Evolutionary conservation across 805 yeast species (phyloP).

Genomic region (Blastobotrys terrestris): DNA sequence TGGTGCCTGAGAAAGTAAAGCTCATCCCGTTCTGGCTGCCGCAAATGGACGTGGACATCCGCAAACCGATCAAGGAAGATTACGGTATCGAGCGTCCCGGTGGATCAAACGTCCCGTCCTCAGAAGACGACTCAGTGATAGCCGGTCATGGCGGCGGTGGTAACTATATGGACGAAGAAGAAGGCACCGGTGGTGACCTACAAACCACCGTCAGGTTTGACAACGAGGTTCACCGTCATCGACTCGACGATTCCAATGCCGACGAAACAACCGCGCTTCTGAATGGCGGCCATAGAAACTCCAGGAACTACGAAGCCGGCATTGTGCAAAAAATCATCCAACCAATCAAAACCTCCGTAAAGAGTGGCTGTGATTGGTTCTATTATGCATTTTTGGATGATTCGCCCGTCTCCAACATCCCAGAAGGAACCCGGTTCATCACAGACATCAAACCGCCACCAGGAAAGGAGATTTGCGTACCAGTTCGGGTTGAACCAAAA

Average conservation of each 20-base stretch:
- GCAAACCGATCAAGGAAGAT: conserved; percentile 69
- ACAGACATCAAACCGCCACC: conserved; percentile 64
- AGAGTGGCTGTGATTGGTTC: conserved; percentile 17
- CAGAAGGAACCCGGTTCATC: conserved; percentile 59
- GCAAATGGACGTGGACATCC: conserved; percentile 92
- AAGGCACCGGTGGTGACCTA: conserved; percentile 19
- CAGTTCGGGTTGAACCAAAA: conserved; percentile 95
- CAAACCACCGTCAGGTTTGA: conserved; percentile 2
- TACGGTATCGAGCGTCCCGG: conserved; percentile 53
- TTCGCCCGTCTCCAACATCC: conserved; percentile 48
- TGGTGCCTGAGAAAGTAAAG: conserved; percentile 75
- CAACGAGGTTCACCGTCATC: neutral
- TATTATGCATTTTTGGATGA: conserved; percentile 35
- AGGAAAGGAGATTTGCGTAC: conserved; percentile 85
- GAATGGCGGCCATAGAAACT: neutral
- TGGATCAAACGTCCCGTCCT: neutral
- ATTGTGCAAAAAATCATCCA: neutral
- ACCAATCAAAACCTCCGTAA: conserved; percentile 7
- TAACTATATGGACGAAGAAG: conserved; percentile 25
- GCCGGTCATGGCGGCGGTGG: conserved; percentile 24
- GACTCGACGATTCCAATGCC: conserved; percentile 6
- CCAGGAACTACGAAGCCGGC: conserved; percentile 1
- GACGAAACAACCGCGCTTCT: conserved; percentile 23
- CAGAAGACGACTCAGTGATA: neutral
- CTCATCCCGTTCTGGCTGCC: conserved; percentile 96